A percentile compares a stretch with the other conserved stretches of the same genome.
phyloP scores from a whole-genome alignment of 192 early-diverging fungal species.

The Chytriomyces sp. region DNA sequence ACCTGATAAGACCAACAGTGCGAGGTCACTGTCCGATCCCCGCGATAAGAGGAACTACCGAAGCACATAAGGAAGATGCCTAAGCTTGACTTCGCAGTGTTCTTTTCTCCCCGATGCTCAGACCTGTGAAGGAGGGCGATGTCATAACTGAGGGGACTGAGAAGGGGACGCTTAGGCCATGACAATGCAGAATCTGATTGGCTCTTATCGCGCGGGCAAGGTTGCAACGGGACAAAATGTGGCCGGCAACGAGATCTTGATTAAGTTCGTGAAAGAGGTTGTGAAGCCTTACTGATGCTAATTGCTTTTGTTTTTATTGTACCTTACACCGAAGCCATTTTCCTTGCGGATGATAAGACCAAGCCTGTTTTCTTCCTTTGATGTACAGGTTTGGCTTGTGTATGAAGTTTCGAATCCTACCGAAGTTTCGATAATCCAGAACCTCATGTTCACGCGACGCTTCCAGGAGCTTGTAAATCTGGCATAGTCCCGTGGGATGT shows the following conservation, averaged over 20 bases:
- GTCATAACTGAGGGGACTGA: slow-evolving; percentile 78
- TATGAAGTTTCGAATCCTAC: too few species aligned
- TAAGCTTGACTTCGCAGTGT: slow-evolving; percentile 71
- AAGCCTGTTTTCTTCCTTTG: not conserved
- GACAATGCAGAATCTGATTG: slow-evolving; percentile 92
- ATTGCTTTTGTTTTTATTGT: too few species aligned
- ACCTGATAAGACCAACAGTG: slow-evolving; percentile 42
- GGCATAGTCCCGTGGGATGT: too few species aligned
- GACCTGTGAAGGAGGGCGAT: slow-evolving; percentile 81
- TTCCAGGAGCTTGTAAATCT: too few species aligned
- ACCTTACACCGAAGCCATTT: too few species aligned
- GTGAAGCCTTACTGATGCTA: too few species aligned
- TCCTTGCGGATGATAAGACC: too few species aligned
- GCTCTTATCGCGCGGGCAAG: slow-evolving; percentile 74
- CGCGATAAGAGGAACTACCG: slow-evolving; percentile 64
- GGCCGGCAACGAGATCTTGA: slow-evolving; percentile 65
- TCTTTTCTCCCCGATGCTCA: slow-evolving; percentile 91
- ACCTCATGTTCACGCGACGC: too few species aligned
- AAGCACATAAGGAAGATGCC: slow-evolving; percentile 77
- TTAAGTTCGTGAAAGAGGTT: slow-evolving; percentile 24
- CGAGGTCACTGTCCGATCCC: slow-evolving; percentile 65
- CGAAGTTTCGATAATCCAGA: too few species aligned
- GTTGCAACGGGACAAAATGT: slow-evolving; percentile 79
- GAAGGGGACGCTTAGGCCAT: slow-evolving; percentile 92
- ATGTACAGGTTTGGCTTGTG: too few species aligned